Evolutionary conservation across 1,139 yeast species (phyloP).

Genomic region (Pneumocystis murina): DNA sequence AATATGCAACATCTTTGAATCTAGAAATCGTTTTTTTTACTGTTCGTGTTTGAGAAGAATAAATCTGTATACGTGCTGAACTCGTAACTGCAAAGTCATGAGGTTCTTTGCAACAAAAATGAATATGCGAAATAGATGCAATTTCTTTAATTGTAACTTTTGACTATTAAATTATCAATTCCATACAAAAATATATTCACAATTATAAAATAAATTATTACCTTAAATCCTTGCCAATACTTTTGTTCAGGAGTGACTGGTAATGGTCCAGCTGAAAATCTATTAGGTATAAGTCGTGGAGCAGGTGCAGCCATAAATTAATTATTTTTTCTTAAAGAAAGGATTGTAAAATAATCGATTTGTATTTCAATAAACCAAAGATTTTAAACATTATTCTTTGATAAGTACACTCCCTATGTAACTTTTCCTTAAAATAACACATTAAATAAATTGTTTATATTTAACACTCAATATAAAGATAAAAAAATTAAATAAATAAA

Average conservation of each 20-base stretch:
- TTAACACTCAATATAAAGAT: too few relatives aligned
- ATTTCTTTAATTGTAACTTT: constrained; percentile 89
- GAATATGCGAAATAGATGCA: constrained; percentile 75
- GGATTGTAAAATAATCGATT: too few relatives aligned
- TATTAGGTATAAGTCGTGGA: constrained; percentile 50
- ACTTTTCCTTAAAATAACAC: too few relatives aligned
- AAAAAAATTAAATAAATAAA: too few relatives aligned
- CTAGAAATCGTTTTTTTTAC: constrained; percentile 78
- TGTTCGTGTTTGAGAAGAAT: constrained; percentile 83
- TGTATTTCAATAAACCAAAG: too few relatives aligned
- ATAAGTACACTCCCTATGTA: too few relatives aligned
- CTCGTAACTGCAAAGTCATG: constrained; percentile 90
- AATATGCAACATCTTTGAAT: constrained; percentile 79
- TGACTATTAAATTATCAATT: constrained; percentile 22
- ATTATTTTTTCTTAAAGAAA: neutral
- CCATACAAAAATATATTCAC: neutral
- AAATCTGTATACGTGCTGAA: constrained; percentile 79
- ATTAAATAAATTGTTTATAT: too few relatives aligned
- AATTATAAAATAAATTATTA: constrained; percentile 6
- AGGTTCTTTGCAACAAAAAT: constrained; percentile 75
- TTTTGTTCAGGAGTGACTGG: constrained; percentile 88
- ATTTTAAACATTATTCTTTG: too few relatives aligned
- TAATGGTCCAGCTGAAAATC: constrained; percentile 64
- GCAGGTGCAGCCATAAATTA: constrained; percentile 62
- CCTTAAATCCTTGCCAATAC: constrained; percentile 74